phyloP scores from a whole-genome alignment of 2,329 filamentous ascomycete genomes.

The Fusarium secorum region DNA sequence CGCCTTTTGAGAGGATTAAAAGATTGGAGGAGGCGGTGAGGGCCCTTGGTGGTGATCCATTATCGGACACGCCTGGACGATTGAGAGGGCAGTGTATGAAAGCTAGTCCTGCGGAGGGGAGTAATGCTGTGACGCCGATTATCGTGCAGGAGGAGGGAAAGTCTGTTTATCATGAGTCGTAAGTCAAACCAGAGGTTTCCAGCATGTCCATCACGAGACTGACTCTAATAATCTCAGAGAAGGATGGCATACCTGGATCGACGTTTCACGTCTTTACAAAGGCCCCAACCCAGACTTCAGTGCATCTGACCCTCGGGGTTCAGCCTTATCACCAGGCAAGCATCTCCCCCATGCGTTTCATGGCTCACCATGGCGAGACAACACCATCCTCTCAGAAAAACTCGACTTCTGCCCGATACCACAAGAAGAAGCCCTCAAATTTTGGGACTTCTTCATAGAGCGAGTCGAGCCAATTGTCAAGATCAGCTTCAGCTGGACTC shows the following conservation, averaged over 20 bases:
- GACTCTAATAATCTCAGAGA: background rate
- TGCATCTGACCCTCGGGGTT: background rate
- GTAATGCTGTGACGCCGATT: constrained; percentile 2
- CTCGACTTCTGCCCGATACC: background rate
- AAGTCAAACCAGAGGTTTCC: rapidly evolving
- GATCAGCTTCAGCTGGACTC: constrained; percentile 22
- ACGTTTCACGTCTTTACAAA: background rate
- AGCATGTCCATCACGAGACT: rapidly evolving
- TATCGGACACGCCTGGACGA: background rate
- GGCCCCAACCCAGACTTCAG: background rate
- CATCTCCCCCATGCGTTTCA: constrained; percentile 11
- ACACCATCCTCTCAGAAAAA: background rate
- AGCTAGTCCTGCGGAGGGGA: rapidly evolving
- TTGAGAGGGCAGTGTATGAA: background rate
- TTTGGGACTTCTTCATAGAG: constrained; percentile 15
- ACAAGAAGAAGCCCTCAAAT: background rate
- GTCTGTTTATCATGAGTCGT: constrained; percentile 14
- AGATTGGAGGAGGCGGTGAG: constrained; percentile 14
- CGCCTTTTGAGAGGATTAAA: constrained; percentile 9
- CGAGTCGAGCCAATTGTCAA: constrained; percentile 15
- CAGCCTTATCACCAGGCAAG: constrained; percentile 4
- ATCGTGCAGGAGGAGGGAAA: constrained; percentile 17
- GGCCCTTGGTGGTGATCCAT: constrained; percentile 14
- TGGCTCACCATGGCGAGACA: constrained; percentile 8
- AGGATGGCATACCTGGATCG: constrained; percentile 16